Percentiles rank a stretch among this genome's conserved stretches.
Evolutionary conservation across 148 eudicot species (phyloP).

Genomic region (Bassia scoparia): DNA sequence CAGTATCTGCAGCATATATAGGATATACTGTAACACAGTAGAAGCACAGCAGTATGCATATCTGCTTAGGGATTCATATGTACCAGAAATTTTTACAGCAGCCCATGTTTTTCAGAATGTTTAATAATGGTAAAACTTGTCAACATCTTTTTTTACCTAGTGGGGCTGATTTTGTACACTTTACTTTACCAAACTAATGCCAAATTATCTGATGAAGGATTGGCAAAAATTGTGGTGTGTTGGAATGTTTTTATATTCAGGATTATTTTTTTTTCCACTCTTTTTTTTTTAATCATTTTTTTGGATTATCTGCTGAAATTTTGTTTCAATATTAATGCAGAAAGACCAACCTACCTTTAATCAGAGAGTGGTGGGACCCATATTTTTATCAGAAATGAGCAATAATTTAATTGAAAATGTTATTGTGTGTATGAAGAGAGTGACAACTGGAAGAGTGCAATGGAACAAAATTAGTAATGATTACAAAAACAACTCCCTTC

Average conservation of each 20-base stretch:
- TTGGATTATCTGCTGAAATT: slow-evolving; percentile 15
- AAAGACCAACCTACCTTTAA: slow-evolving; percentile 22
- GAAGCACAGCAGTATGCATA: background rate
- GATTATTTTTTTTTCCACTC: background rate
- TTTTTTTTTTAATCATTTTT: background rate
- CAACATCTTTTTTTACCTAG: slow-evolving; percentile 13
- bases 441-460: slow-evolving; percentile 50
- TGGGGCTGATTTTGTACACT: background rate
- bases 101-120: background rate
- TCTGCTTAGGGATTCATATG: slow-evolving; percentile 21
- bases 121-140: slow-evolving; percentile 9
- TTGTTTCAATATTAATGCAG: slow-evolving; percentile 22
- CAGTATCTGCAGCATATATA: background rate
- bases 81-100: slow-evolving; percentile 11
- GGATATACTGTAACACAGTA: background rate
- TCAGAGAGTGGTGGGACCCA: slow-evolving; percentile 26
- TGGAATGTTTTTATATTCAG: slow-evolving; percentile 27
- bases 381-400: too few relatives aligned
- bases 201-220: slow-evolving; percentile 14
- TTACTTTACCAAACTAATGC: slow-evolving; percentile 26
- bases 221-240: slow-evolving; percentile 16
- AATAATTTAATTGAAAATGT: background rate
- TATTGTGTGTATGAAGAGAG: slow-evolving; percentile 25
- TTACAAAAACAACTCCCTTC: slow-evolving; percentile 29
- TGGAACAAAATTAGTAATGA: slow-evolving; percentile 53